Percentiles rank a stretch among this genome's conserved stretches.
phyloP scores from a whole-genome alignment of 352 stramenopile species.

The Thraustochytrium striatum region DNA sequence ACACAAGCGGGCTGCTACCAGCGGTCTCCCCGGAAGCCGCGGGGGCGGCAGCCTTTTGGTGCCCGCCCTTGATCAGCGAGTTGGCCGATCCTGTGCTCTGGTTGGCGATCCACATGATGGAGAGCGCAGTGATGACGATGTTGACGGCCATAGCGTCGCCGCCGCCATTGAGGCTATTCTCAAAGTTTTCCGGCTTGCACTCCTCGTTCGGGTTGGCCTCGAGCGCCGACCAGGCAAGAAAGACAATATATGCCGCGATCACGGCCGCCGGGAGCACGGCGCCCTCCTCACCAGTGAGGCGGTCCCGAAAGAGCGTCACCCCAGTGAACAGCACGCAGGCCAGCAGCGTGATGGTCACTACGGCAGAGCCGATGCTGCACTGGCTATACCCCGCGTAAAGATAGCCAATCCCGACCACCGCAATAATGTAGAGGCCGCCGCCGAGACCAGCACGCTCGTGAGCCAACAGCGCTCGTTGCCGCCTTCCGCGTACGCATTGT shows the following conservation, averaged over 20 bases:
- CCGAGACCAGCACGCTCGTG: not conserved
- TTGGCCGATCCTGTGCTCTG: not conserved
- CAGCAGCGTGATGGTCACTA: constrained; percentile 30
- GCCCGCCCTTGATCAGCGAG: constrained; percentile 6
- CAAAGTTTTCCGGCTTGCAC: not conserved
- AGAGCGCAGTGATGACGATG: constrained; percentile 15
- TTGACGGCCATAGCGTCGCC: not conserved
- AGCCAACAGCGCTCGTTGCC: not conserved
- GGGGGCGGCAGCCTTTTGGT: not conserved
- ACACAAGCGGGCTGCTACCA: not conserved
- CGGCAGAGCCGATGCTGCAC: constrained; percentile 28
- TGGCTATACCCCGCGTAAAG: constrained; percentile 5
- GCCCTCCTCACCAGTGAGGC: constrained; percentile 6
- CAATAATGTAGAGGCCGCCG: not conserved
- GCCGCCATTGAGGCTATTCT: not conserved
- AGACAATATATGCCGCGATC: constrained; percentile 30
- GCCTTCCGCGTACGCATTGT: not conserved
- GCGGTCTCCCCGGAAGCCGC: too few species aligned
- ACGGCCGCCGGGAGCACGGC: constrained; percentile 33
- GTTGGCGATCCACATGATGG: constrained; percentile 6
- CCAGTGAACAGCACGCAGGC: constrained; percentile 32
- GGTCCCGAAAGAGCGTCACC: constrained; percentile 28
- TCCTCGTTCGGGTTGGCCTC: constrained; percentile 6
- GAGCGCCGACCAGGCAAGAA: constrained; percentile 19
- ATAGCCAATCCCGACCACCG: not conserved